Base-by-base conservation (phyloP, 2,329 filamentous ascomycete species). In the Ophiocordyceps australis region DNA sequence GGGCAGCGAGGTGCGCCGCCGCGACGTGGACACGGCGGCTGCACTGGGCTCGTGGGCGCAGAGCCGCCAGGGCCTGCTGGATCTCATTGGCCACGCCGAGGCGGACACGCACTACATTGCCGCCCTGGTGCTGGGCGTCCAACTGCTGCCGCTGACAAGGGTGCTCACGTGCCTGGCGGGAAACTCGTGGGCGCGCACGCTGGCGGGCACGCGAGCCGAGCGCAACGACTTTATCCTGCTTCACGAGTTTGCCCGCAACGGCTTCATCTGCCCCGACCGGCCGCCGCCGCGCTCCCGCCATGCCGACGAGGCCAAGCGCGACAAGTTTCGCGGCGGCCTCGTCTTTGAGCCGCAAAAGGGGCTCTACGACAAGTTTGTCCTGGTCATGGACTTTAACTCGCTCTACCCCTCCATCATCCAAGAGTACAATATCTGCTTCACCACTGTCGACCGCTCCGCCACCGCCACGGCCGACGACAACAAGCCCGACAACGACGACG, bases 361-460 rank as follows among this genome's bases (percentile, higher is more conserved):
- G 12, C 65, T 98, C 5, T 98, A 98, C 45, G 89, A 98, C 63
- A 92, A 91, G 54, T 94, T 91, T 49, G 79, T 98, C 28, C 67
- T 98, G 29, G 91, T 98, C 50, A 98, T 98, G 91, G 89, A 98
- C 60, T 98, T 98, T 62, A 98, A 98, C 65, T 94, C 85, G 40
- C 62, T 98, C 33, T 98, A 98, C 42, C 89, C 89, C 17, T 94
- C 82, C 45, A 95, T 98, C 43, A 98, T 98, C 33, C 91, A 98
- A 45, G 91, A 98, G 62, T 98, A 74, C 57, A 98, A 98, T 52
- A 98, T 98, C 39, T 98, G 91, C 59, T 98, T 98, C 53, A 98
- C 89, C 3, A 98, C 91, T 0, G 83, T 98, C 6, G 80, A 95
- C 33, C 66, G 89, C 38, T 61, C 67, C 21, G 59, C 67, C 32